Conservation (phyloP, 2,329 filamentous ascomycete genomes). For the Alternaria arbusti region DNA sequence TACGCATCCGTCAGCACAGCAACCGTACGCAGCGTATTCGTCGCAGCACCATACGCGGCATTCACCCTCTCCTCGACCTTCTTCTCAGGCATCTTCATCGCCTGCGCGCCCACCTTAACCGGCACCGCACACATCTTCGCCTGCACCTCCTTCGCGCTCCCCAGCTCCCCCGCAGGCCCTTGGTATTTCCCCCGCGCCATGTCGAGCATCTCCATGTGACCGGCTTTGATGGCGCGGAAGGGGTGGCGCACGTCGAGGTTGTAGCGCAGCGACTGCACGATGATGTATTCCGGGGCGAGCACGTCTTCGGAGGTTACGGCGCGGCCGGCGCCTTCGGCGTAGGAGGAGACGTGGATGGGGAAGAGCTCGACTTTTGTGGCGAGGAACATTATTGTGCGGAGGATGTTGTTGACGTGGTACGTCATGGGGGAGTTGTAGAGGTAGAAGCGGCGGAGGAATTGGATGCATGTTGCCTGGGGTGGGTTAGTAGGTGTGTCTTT, state of each 20-base stretch:
- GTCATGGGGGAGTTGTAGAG: conserved; percentile 95
- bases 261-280: conserved; percentile 91
- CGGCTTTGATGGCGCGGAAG: conserved; percentile 84
- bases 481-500: not conserved
- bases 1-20: conserved; percentile 93
- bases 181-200: conserved; percentile 67
- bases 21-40: conserved; percentile 63
- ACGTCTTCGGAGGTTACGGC: conserved; percentile 79
- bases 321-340: conserved; percentile 52
- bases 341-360: conserved; percentile 71
- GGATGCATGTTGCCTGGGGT: conserved; percentile 77
- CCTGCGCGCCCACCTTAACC: conserved; percentile 16
- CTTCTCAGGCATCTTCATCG: conserved; percentile 19
- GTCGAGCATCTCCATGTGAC: conserved; percentile 79
- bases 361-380: conserved; percentile 90
- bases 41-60: conserved; percentile 74
- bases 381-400: conserved; percentile 90
- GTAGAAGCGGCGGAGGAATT: conserved; percentile 94
- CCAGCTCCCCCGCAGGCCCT: conserved; percentile 27
- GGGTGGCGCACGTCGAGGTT: conserved; percentile 93
- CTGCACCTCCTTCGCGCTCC: conserved; percentile 29
- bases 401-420: conserved; percentile 87
- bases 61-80: conserved; percentile 56
- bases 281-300: conserved; percentile 87
- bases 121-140: conserved; percentile 38